Base-by-base conservation (phyloP, 768 basidiomycete genomes). In the Clitopilus hobsonii region DNA sequence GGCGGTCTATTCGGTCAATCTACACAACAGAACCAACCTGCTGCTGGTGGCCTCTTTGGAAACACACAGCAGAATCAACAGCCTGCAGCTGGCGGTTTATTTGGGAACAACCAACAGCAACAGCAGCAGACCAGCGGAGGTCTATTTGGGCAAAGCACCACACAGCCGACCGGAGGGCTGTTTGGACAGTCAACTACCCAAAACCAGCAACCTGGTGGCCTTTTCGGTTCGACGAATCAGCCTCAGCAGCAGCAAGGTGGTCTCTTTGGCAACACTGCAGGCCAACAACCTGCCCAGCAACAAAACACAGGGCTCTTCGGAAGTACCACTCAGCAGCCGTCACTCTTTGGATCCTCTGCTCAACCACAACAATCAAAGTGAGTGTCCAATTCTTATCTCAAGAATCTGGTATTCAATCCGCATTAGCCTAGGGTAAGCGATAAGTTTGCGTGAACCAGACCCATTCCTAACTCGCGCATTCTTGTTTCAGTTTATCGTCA, bases 1-100 rank as follows among this genome's bases (percentile, higher is more conserved):
- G 67, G 71, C 1, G 56, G 58, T n/a, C 54, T 74, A 24, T 76
- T 76, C 48, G 67, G 72, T 0, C 73, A 71, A 36, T 55, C 64
- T 25, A 20, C 53, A 20, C 52, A 49, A 41, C 62, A 64, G 30
- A 63, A 53, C 20, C 55, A 56, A 30, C 61, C 56, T 5, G 36
- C 49, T 23, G 50, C 54, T 6, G 52, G 56, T 27, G 50, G 60
- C 18, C 23, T 58, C 6, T 65, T 65, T 29, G 64, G 64, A 24
- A 47, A 54, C 1, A 51, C 55, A 6, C 51, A 56, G 22, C 58
- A 60, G 29, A 36, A 11, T 11, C 57, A 61, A 16, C 59, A 61
- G n/a, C 62, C 61, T 14, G 29, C 62, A 1, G 53, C 55, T 16
- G 60, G 55, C 14, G 61, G 62, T 2, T 28, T 72, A 11, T 16